Evolutionary conservation across 768 basidiomycete species (phyloP), one percentile per base, ranked within the genome.

Genomic region (Hypholoma sublateritium): DNA sequence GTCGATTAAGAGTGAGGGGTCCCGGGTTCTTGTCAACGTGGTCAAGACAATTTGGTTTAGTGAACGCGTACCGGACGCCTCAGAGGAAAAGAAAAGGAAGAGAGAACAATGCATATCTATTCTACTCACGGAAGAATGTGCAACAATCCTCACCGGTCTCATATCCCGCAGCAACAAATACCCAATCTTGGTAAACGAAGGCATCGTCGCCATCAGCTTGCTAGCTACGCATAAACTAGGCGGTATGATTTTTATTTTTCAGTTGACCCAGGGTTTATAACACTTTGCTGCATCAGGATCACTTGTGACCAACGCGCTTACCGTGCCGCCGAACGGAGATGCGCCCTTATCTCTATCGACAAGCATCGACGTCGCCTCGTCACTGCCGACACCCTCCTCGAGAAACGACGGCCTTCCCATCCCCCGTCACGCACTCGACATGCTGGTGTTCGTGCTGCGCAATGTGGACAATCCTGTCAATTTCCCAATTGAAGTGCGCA

Each of bases 141-240:
- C 84, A 0, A 77, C 78, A 3, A 81, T 85, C 24, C 77, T 98
- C 32, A 81, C 85, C 1, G 84, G 80, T 54, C 82, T 97, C 55
- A 77, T 95, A 16, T 83, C 83, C 22, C 80, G 88, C 59, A 92
- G 91, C 66, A 83, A 80, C 59, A 88, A 86, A 67, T 93, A 93
- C 67, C 88, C 91, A 1, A 77, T 93, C 39, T 78, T 98, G 32
- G 82, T 97, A 53, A 96, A 94, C 62, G 96, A 98, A 70, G 91
- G 88, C 2, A 78, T 95, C 19, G 83, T 97, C 42, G 91, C 91
- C 4, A 72, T 96, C 58, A 91, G 87, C 41, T 69, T 98, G 49
- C 71, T 98, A 56, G 85, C 85, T 53, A 85, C 86, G 11, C 80
- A 85, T 39, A 76, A 76, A 24, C 70, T 76, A 46, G 91, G 88